Evolutionary conservation across 352 stramenopile genomes (phyloP), one percentile per base, ranked within the genome.

Genomic region (Pythium graminicola): DNA sequence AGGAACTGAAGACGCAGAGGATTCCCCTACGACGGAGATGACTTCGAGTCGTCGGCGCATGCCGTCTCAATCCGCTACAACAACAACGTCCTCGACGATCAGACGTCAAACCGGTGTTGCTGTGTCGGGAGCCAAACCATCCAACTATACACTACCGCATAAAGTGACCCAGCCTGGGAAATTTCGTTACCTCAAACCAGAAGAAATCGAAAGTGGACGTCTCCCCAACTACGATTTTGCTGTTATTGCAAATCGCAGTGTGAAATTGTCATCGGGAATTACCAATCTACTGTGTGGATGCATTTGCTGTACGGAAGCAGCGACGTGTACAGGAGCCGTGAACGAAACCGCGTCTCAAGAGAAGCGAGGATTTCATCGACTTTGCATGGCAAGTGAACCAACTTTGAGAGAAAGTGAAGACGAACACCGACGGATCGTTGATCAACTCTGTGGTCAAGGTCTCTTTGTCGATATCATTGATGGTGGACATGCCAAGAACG

Each of bases 381-480:
- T 93, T 7, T 90, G 82, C 51, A 75, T 79, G 55, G 55, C 68
- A 8, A 79, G 47, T 33, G 76, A 73, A 13, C 62, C 75, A 0
- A 50, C 74, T 3, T 16, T 82, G 4, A 67, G 60, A 48, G 80
- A 86, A 32, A 87, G 81, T 47, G 81, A 93, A 63, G 81, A 90
- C 47, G 78, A 91, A 49, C 82, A 93, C 41, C 76, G 78, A 2
- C 65, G 81, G 17, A 86, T 93, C 19, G 77, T 93, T 3, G 81
- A 84, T 45, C 81, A 86, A 32, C 55, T 93, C 2, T 88, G 76
- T 29, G 71, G 60, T 2, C 72, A 91, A 64, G 82, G 82, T 0
- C 32, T 93, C 0, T 48, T 83, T 3, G 80, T 93, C 35, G 82
- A 93, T 52, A 89, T 93, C 31, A 89, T 93, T 43, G 82, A 91